Evolutionary conservation across 163 green algal genomes (phyloP).

Genomic region (Volvox carteri): DNA sequence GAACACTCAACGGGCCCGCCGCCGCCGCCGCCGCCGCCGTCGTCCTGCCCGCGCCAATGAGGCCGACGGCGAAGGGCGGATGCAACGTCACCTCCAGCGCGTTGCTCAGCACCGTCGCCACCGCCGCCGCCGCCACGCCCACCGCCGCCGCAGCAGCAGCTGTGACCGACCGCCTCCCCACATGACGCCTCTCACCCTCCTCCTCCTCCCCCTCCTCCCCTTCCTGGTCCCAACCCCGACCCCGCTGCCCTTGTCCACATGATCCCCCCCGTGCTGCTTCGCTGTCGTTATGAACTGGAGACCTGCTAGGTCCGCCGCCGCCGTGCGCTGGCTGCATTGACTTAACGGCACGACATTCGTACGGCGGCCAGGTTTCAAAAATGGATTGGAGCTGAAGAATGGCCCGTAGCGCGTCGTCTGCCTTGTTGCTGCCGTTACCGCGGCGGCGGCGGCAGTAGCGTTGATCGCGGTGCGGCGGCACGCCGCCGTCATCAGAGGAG

Average conservation of each 20-base stretch:
- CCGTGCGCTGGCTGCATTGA: background rate
- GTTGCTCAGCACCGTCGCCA: slow-evolving; percentile 41
- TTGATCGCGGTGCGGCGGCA: background rate
- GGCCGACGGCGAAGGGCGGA: slow-evolving; percentile 20
- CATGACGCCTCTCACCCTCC: background rate
- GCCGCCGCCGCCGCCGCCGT: background rate
- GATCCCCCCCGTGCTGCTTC: no score
- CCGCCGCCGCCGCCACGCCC: background rate
- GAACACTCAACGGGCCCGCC: background rate
- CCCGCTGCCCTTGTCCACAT: no score
- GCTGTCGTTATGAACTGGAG: no score
- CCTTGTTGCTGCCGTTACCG: background rate
- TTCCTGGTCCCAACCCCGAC: no score
- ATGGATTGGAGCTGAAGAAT: background rate
- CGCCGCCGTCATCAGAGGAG: background rate
- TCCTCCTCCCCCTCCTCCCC: background rate
- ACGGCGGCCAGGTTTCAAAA: background rate
- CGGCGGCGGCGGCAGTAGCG: no score
- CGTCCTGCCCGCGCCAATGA: slow-evolving; percentile 9
- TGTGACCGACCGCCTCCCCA: background rate
- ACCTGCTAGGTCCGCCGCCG: background rate
- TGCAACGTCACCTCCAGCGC: slow-evolving; percentile 48
- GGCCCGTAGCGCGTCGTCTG: background rate
- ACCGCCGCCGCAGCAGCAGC: background rate
- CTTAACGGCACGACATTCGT: no score